Conservation (phyloP, 2,329 filamentous ascomycete species). For the Cercospora sp. region DNA sequence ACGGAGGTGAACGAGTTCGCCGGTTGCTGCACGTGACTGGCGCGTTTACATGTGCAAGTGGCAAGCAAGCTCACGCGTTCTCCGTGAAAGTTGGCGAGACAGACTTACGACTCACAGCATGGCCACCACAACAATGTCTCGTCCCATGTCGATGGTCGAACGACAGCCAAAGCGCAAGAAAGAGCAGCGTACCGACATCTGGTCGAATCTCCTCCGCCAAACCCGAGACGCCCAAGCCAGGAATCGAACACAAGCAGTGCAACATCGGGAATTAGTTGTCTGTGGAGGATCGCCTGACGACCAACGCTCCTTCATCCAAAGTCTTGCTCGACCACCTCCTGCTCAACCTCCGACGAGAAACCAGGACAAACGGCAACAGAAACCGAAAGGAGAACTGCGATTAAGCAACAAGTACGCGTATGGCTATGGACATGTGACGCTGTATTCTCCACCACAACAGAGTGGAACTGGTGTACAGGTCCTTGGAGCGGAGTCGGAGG, state of each 20-base stretch:
- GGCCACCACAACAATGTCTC: conserved; percentile 25
- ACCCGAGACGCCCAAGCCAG: conserved; percentile 40
- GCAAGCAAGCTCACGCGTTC: conserved; percentile 1
- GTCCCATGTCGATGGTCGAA: conserved; percentile 14
- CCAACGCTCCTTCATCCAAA: conserved; percentile 34
- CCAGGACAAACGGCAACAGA: conserved; percentile 29
- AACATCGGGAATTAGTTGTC: conserved; percentile 35
- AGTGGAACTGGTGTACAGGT: conserved; percentile 29
- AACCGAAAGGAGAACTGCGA: conserved; percentile 33
- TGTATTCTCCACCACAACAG: conserved; percentile 36
- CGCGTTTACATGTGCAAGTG: conserved; percentile 2
- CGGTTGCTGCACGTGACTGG: conserved; percentile 1
- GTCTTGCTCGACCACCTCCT: conserved; percentile 34
- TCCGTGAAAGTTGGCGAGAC: not conserved
- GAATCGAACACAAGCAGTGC: conserved; percentile 35
- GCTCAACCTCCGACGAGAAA: conserved; percentile 29
- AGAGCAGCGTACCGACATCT: conserved; percentile 37
- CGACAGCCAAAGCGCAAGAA: conserved; percentile 29
- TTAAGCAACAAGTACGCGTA: conserved; percentile 39
- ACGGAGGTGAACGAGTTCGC: conserved; percentile 10
- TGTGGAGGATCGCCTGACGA: conserved; percentile 38
- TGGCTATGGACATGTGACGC: conserved; percentile 39
- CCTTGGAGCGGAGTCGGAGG: conserved; percentile 37
- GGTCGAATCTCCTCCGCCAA: conserved; percentile 38
- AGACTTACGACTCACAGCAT: conserved; percentile 9